Conservation (phyloP, 2,329 filamentous ascomycete genomes). For the Falciphora oryzae region DNA sequence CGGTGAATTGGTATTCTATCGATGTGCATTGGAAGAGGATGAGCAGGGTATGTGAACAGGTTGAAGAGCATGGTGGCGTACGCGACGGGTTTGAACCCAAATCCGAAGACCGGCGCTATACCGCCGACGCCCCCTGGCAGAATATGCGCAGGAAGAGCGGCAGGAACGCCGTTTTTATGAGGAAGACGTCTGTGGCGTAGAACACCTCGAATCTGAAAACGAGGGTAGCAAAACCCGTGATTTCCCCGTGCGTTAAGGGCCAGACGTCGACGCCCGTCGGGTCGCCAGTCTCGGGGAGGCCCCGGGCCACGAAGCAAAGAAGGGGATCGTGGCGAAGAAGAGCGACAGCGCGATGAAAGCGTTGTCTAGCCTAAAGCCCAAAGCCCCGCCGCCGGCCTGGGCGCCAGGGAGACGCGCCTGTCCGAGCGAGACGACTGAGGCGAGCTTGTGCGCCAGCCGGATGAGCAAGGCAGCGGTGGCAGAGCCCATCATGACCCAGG, state of each 20-base stretch:
- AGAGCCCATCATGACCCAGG: background rate
- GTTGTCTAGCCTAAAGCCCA: background rate
- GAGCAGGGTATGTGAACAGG: background rate
- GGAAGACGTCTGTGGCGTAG: background rate
- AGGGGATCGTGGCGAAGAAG: background rate
- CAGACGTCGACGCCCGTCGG: background rate
- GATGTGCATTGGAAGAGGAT: background rate
- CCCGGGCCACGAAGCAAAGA: background rate
- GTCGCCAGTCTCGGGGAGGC: background rate
- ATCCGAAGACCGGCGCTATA: background rate
- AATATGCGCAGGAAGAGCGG: constrained; percentile 2
- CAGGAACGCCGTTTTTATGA: background rate
- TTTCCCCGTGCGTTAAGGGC: background rate
- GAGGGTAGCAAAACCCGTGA: background rate
- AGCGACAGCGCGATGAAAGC: background rate
- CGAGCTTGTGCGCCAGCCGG: background rate
- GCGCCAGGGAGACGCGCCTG: too few relatives aligned
- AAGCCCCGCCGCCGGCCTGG: background rate
- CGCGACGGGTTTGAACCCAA: background rate
- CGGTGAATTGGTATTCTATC: background rate
- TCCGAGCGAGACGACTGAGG: too few relatives aligned
- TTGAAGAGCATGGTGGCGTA: background rate
- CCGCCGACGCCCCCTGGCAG: background rate
- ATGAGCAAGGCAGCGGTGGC: background rate
- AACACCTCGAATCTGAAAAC: background rate